Percentiles rank a stretch among this genome's conserved stretches.
Evolutionary conservation across 768 basidiomycete species (phyloP).

Genomic region (Russula virescens): DNA sequence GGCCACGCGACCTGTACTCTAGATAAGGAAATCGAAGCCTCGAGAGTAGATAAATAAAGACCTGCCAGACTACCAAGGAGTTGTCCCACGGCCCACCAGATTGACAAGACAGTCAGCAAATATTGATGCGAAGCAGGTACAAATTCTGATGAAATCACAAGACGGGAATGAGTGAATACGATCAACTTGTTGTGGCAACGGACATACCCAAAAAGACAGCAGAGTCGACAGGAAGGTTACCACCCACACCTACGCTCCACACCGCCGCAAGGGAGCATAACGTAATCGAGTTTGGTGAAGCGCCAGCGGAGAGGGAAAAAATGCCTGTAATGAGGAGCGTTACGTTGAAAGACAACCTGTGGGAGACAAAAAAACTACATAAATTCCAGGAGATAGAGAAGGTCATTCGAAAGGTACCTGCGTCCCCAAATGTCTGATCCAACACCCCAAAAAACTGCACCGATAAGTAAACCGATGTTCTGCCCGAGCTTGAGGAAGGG

Average conservation of each 20-base stretch:
- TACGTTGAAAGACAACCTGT: constrained; percentile 62
- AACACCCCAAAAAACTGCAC: constrained; percentile 64
- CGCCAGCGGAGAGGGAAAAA: constrained; percentile 61
- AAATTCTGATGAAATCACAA: constrained; percentile 43
- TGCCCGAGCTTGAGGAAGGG: constrained; percentile 65
- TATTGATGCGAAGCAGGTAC: constrained; percentile 70
- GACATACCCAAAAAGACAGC: constrained; percentile 64
- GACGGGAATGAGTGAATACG: background rate
- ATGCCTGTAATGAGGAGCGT: constrained; percentile 62
- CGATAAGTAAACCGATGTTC: constrained; percentile 65
- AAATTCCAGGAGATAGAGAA: background rate
- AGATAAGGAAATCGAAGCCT: background rate
- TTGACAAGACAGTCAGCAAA: constrained; percentile 64
- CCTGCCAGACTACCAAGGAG: constrained; percentile 48
- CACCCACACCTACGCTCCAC: constrained; percentile 66
- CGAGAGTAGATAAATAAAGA: background rate
- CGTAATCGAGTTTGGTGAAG: constrained; percentile 46
- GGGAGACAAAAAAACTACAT: background rate
- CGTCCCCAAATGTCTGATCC: constrained; percentile 69
- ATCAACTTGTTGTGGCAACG: background rate
- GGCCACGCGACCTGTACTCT: constrained; percentile 59
- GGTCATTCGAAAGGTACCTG: constrained; percentile 34
- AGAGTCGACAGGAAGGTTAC: constrained; percentile 70
- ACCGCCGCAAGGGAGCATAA: constrained; percentile 49
- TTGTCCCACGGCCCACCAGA: constrained; percentile 80